These are phyloP conservation scores for Funneliformis mosseae DNA, from an alignment of 192 early-diverging fungal species.

Conservation along the genomic window DNA sequence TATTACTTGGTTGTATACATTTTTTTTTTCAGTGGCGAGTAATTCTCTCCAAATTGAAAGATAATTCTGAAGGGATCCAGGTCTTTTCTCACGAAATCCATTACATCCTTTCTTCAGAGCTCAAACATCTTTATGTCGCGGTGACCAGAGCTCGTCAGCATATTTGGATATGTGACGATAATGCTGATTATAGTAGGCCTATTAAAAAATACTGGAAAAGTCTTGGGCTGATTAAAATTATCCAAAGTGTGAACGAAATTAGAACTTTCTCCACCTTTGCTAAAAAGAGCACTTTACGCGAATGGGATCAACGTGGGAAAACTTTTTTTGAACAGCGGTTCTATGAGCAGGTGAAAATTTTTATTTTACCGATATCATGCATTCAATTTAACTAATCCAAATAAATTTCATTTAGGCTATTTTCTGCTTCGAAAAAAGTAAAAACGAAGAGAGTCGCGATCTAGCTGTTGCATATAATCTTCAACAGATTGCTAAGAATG, in stretches of 20 bases:
- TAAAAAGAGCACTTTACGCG: background rate
- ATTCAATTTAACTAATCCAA: background rate
- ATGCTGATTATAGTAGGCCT: background rate
- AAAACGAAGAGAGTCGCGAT: background rate
- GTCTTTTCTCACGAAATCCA: background rate
- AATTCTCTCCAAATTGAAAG: background rate
- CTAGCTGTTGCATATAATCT: slow-evolving; percentile 13
- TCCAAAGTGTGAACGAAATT: background rate
- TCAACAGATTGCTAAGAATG: background rate
- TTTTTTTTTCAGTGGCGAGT: background rate
- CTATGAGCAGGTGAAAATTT: background rate
- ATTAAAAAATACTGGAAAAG: background rate
- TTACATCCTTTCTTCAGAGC: slow-evolving; percentile 17
- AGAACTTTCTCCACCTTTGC: background rate
- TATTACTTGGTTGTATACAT: background rate
- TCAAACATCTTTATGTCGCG: slow-evolving; percentile 22
- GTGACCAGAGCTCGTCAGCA: slow-evolving; percentile 13
- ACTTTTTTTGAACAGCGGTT: background rate
- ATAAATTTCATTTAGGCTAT: slow-evolving; percentile 2
- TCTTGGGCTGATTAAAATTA: background rate
- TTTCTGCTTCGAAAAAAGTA: slow-evolving; percentile 4
- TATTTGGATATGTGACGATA: background rate
- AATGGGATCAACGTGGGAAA: slow-evolving; percentile 1
- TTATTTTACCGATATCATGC: background rate
- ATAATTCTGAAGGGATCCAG: background rate